Evolutionary conservation across 495 filamentous ascomycete genomes (phyloP), one percentile per base, ranked within the genome.

Genomic region (Sabuloglossum arenarium): DNA sequence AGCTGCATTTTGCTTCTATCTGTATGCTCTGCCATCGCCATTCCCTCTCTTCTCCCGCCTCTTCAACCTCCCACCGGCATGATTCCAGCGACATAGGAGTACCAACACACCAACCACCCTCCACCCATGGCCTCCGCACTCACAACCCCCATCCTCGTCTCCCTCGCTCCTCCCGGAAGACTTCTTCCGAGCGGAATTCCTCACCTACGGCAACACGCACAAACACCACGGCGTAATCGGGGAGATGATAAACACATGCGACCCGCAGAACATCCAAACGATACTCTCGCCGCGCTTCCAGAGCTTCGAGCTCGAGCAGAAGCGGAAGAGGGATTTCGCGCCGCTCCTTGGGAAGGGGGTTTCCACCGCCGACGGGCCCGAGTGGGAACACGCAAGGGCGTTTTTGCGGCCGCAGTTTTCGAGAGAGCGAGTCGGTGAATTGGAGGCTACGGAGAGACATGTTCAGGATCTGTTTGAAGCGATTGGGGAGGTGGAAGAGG

Each of bases 231-330:
- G 34, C 5, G n/a, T 32, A 6, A n/a, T 2, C 25, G 32, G 24
- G 30, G 19, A 66, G 3, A 61, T 68, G n/a, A 60, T 82, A 37
- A 64, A 71, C 21, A 89, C 86, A 0, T 71, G 69, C 49, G 85
- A 93, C 45, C 87, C 85, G 0, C 81, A 89, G 62, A 95, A 93
- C 66, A 75, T 97, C 66, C 88, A 95, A 63, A 81, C 88, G 0
- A 69, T 95, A 6, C 73, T 95, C 1, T 85, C 87, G 0, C 82
- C 80, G 0, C 82, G 93, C 60, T 95, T 93, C 63, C 73, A 80
- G 25, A 82, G 82, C 55, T 86, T 79, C 59, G 66, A 67, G 27
- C 59, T 80, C 3, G 77, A 75, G 14, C n/a, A 9, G 3, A 47
- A 53, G 43, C 56, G 77, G 54, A 67, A 66, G 34, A 55, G 63